Percentiles rank a stretch among this genome's conserved stretches.
Evolutionary conservation across 1,284 basidiomycete species (phyloP).

Genomic region (Pisolithus thermaeus): DNA sequence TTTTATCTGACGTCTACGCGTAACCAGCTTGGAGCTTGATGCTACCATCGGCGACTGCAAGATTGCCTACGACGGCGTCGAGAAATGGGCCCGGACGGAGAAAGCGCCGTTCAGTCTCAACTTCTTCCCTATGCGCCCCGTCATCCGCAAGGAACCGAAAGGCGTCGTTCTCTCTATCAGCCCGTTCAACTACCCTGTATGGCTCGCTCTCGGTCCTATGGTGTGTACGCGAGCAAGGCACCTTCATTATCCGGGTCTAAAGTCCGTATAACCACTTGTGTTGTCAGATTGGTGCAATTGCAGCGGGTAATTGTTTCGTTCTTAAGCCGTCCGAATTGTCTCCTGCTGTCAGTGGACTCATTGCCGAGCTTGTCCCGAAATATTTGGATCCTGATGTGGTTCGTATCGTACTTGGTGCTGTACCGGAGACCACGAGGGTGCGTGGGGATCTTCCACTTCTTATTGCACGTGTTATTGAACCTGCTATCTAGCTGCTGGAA

Average conservation of each 20-base stretch:
- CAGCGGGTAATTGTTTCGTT: slow-evolving; percentile 72
- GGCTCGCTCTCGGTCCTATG: slow-evolving; percentile 47
- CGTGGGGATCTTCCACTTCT: background rate
- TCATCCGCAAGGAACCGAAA: slow-evolving; percentile 71
- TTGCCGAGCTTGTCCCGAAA: slow-evolving; percentile 71
- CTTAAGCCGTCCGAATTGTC: slow-evolving; percentile 83
- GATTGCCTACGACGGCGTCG: slow-evolving; percentile 60
- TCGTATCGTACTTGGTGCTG: slow-evolving; percentile 70
- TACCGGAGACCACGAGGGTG: slow-evolving; percentile 71
- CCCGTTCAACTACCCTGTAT: slow-evolving; percentile 61
- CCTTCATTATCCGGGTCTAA: background rate
- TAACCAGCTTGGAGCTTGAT: slow-evolving; percentile 51
- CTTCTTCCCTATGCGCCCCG: slow-evolving; percentile 52
- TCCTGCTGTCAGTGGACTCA: slow-evolving; percentile 56
- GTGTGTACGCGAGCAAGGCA: slow-evolving; percentile 32
- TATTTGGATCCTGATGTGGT: slow-evolving; percentile 77
- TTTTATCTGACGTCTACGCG: background rate
- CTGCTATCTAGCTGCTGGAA: slow-evolving; percentile 55
- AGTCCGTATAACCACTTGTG: background rate
- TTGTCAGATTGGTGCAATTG: slow-evolving; percentile 70
- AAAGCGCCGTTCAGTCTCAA: slow-evolving; percentile 50
- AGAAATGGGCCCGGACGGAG: slow-evolving; percentile 73
- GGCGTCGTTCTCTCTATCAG: slow-evolving; percentile 65
- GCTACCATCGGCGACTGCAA: slow-evolving; percentile 55
- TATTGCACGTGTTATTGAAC: background rate